Evolutionary conservation across 2,329 filamentous ascomycete species (phyloP).

Genomic region (Penicillium griseofulvum): DNA sequence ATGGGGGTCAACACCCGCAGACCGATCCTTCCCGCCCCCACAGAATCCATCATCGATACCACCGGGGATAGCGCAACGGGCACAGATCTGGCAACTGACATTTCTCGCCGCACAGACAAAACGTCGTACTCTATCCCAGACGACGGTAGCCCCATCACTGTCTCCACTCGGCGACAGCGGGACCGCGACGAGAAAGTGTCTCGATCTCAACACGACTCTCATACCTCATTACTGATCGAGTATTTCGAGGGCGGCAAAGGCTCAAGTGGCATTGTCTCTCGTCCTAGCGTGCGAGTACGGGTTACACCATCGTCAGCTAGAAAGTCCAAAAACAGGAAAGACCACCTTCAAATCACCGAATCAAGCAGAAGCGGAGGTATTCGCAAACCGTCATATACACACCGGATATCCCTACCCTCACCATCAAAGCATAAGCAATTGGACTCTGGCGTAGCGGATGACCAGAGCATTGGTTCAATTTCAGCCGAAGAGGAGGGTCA

Average conservation of each 20-base stretch:
- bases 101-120: conserved; percentile 51
- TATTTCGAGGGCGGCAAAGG: conserved; percentile 81
- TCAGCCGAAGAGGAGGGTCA: conserved; percentile 79
- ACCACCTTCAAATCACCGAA: conserved; percentile 85
- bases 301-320: conserved; percentile 71
- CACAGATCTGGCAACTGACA: conserved; percentile 50
- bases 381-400: conserved; percentile 67
- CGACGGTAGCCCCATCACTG: conserved; percentile 76
- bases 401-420: conserved; percentile 62
- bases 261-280: conserved; percentile 57
- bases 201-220: conserved; percentile 61
- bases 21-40: conserved; percentile 50
- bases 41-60: conserved; percentile 49
- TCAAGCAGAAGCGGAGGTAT: conserved; percentile 53
- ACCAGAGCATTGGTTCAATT: conserved; percentile 67
- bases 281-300: conserved; percentile 77
- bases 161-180: conserved; percentile 63
- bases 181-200: conserved; percentile 60
- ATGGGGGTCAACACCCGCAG: conserved; percentile 52
- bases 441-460: conserved; percentile 51
- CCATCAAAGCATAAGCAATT: conserved; percentile 36
- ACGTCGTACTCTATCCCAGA: conserved; percentile 52
- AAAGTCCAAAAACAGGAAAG: conserved; percentile 60
- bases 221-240: conserved; percentile 89
- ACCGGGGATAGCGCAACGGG: conserved; percentile 41